Conservation (phyloP, 192 early-diverging fungal species). For the Podochytrium sp. region DNA sequence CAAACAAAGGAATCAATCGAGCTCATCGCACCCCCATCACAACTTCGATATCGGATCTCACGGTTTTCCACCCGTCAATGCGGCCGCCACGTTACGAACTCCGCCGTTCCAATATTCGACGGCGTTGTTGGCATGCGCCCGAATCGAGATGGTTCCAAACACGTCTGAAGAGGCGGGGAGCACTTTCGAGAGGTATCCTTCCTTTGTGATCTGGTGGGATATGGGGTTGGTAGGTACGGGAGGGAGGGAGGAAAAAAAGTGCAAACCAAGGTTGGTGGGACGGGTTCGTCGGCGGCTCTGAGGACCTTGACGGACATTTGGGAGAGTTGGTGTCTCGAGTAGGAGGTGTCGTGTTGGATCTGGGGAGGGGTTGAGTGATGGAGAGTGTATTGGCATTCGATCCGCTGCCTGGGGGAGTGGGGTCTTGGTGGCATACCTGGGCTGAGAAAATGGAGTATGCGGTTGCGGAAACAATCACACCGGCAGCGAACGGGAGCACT, state of each 20-base stretch:
- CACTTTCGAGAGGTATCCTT: neutral
- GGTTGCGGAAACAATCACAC: constrained; percentile 7
- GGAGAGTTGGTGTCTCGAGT: constrained; percentile 3
- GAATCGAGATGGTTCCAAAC: neutral
- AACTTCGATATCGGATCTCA: too few relatives aligned
- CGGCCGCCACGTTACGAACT: neutral
- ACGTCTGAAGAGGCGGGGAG: neutral
- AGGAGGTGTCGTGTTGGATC: constrained; percentile 1
- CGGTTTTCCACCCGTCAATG: constrained; percentile 7
- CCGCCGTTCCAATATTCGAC: constrained; percentile 21
- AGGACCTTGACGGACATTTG: neutral
- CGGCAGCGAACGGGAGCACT: constrained; percentile 5
- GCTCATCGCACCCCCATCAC: too few relatives aligned
- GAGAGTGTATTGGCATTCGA: neutral
- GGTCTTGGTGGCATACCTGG: neutral
- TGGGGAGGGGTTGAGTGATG: neutral
- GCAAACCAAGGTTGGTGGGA: neutral
- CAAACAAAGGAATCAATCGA: too few relatives aligned
- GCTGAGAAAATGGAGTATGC: constrained; percentile 16
- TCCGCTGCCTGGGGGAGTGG: neutral
- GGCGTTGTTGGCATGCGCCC: constrained; percentile 10
- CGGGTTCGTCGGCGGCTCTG: constrained; percentile 1
- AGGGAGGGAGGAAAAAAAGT: neutral
- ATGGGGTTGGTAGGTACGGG: neutral
- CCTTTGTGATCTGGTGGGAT: neutral